Percentiles rank a stretch among this genome's conserved stretches.
These are phyloP conservation scores for Fusarium cicatricum DNA, from an alignment of 2,329 filamentous ascomycete species.

Conservation along the genomic window DNA sequence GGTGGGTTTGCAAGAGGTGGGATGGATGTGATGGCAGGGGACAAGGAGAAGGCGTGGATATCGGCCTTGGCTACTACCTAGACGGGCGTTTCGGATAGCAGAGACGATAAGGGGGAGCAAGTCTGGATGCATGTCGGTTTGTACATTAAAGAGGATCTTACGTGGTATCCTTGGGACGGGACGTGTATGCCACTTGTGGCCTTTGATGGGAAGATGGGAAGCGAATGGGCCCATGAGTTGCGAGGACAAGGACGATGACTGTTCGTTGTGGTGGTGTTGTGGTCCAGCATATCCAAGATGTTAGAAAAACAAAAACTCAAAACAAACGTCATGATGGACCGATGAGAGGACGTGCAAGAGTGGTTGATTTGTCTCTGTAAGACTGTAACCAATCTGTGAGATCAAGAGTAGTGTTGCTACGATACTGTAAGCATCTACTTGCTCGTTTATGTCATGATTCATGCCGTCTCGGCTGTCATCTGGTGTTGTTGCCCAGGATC, in stretches of 20 bases:
- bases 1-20: constrained; percentile 35
- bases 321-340: constrained; percentile 29
- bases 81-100: constrained; percentile 26
- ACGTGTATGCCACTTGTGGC: constrained; percentile 25
- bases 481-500: too few relatives aligned
- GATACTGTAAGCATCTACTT: too few relatives aligned
- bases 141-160: constrained; percentile 39
- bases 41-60: constrained; percentile 18
- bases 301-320: constrained; percentile 34
- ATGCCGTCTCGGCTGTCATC: too few relatives aligned
- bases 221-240: constrained; percentile 2
- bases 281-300: constrained; percentile 34
- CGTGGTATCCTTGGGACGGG: constrained; percentile 27
- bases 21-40: constrained; percentile 30
- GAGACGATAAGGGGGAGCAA: constrained; percentile 1
- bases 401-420: too few relatives aligned
- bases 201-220: constrained; percentile 10
- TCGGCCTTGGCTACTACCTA: constrained; percentile 35
- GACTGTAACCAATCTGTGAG: too few relatives aligned
- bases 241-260: constrained; percentile 14
- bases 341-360: too few relatives aligned
- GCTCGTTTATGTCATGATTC: too few relatives aligned
- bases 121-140: constrained; percentile 36
- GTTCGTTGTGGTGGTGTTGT: constrained; percentile 16
- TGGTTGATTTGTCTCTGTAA: too few relatives aligned